phyloP scores from a whole-genome alignment of 257 asterid genomes.

The Jaltomata sinuosa region DNA sequence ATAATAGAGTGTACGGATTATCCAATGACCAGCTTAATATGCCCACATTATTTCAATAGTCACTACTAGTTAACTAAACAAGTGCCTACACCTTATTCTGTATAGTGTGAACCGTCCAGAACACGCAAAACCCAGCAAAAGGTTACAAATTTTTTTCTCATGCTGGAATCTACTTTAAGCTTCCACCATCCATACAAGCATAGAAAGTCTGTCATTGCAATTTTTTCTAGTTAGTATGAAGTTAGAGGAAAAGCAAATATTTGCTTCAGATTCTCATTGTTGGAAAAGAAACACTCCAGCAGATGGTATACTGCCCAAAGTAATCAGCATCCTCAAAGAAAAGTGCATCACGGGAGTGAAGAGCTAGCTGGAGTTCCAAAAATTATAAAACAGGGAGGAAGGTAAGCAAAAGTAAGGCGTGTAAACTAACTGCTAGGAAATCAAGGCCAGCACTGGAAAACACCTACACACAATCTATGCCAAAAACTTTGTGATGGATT shows the following conservation, averaged over 20 bases:
- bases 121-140: neutral
- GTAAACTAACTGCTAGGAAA: neutral
- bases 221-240: neutral
- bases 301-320: neutral
- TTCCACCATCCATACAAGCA: neutral
- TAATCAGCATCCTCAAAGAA: neutral
- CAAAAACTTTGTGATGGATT: neutral
- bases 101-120: neutral
- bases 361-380: neutral
- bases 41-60: neutral
- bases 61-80: neutral
- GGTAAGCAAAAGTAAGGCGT: neutral
- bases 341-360: neutral
- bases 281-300: neutral
- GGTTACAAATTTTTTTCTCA: neutral
- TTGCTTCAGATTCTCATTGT: neutral
- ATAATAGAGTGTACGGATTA: neutral
- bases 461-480: neutral
- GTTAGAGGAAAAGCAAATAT: neutral
- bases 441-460: neutral
- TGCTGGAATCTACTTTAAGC: neutral
- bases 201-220: neutral
- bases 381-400: neutral
- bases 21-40: neutral
- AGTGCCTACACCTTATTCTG: neutral